Base-by-base conservation (phyloP, 345 rosid species). In the Bruguiera parviflora region DNA sequence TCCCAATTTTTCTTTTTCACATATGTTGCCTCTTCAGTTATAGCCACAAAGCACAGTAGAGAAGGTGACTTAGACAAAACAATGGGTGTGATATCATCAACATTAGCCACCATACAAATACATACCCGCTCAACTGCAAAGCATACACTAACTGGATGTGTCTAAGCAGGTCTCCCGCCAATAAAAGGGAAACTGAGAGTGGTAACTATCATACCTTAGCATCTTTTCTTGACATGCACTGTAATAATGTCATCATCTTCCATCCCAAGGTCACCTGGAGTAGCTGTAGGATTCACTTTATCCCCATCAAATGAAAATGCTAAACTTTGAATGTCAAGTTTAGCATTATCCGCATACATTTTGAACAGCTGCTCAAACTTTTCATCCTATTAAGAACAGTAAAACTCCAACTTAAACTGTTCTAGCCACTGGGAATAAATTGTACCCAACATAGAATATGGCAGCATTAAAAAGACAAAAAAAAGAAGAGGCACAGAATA, bases 241-340 rank as follows among this genome's bases (percentile, higher is more conserved):
- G 89, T 96, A 69, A 94, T 84, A 58, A 91, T 88, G 81, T 94
- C 98, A 37, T 84, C 77, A n/a, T 94, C 96, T 69, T 94, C 98
- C 96, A 94, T 88, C 19, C 78, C 98, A 51, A 94, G 95, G 73
- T 82, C 69, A 62, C 70, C 73, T 46, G 98, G 98, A 25, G 96
- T 92, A 24, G 84, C 83, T 3, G 83, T 53, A 28, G 88, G 88
- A 81, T 74, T 74, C 46, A 94, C 74, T 82, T 84, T 87, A 59
- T 88, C 93, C 64, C 98, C 98, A 58, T 94, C 98, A 70, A 94
- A 91, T 19, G 73, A 71, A 80, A 92, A 94, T 31, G 80, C 85
- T 71, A 94, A 78, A 72, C 58, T 83, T 67, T 85, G 46, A 32
- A 63, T 52, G 57, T 81, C 77, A 35, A 84, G 84, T 68, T 89